phyloP scores from a whole-genome alignment of 352 stramenopile genomes.

The Vaucheria bursata region DNA sequence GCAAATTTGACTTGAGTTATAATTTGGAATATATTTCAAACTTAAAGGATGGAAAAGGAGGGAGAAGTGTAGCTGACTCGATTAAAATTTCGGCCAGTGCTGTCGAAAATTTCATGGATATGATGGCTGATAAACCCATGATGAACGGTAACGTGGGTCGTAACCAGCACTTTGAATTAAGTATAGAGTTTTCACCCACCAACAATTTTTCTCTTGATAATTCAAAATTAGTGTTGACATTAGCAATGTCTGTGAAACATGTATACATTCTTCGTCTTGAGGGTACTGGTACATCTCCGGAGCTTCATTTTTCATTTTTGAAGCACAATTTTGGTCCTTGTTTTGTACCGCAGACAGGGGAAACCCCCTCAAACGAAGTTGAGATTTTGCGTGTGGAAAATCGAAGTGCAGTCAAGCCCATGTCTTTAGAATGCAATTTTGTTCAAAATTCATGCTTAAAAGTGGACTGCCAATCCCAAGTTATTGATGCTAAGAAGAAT shows the following conservation, averaged over 20 bases:
- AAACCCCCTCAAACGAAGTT: conserved; percentile 54
- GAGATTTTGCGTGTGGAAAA: conserved; percentile 67
- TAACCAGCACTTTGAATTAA: conserved; percentile 66
- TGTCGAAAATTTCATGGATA: conserved; percentile 52
- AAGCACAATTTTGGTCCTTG: conserved; percentile 78
- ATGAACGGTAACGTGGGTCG: conserved; percentile 64
- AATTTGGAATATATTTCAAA: no score
- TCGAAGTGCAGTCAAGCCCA: conserved; percentile 63
- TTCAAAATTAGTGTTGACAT: conserved; percentile 60
- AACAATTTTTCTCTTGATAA: conserved; percentile 66
- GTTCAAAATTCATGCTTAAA: conserved; percentile 70
- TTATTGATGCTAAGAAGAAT: conserved; percentile 65
- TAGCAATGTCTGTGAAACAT: conserved; percentile 54
- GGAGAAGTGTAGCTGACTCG: no score
- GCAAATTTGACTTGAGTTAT: conserved; percentile 92
- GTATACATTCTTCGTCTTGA: conserved; percentile 63
- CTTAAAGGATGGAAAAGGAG: no score
- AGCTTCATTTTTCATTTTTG: conserved; percentile 74
- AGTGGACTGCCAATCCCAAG: conserved; percentile 68
- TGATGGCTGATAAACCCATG: no score
- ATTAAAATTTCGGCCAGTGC: no score
- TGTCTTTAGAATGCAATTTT: conserved; percentile 77
- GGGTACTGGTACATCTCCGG: conserved; percentile 66
- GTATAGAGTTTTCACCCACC: conserved; percentile 63
- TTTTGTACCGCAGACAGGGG: conserved; percentile 72